Conservation (phyloP, 495 filamentous ascomycete species). For the Oidiodendron maius region DNA sequence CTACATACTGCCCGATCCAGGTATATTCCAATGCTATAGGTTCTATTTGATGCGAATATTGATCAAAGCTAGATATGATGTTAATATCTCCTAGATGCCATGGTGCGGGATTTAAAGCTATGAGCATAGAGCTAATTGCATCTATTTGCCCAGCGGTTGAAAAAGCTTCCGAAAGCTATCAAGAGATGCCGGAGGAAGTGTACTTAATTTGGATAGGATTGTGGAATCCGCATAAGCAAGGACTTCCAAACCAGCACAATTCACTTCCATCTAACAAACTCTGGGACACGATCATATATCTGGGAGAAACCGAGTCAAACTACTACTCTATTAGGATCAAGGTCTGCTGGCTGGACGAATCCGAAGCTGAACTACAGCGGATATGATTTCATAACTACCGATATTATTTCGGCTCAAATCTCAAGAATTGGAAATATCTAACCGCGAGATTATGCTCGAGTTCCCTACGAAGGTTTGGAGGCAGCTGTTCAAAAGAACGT, state of each 20-base stretch:
- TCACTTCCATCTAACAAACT: slow-evolving; percentile 52
- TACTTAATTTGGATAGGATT: slow-evolving; percentile 47
- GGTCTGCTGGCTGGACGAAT: slow-evolving; percentile 57
- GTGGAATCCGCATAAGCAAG: slow-evolving; percentile 45
- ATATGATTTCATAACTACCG: slow-evolving; percentile 51
- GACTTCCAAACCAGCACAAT: slow-evolving; percentile 46
- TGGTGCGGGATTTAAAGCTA: slow-evolving; percentile 47
- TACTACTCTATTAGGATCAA: slow-evolving; percentile 51
- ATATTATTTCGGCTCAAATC: slow-evolving; percentile 46
- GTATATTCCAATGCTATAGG: slow-evolving; percentile 18
- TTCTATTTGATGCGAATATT: not conserved
- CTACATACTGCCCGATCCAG: slow-evolving; percentile 50
- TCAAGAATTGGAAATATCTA: slow-evolving; percentile 51
- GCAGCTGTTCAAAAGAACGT: slow-evolving; percentile 40
- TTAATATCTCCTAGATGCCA: slow-evolving; percentile 32
- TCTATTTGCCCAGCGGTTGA: slow-evolving; percentile 57
- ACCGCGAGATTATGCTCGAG: slow-evolving; percentile 46
- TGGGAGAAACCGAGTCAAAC: slow-evolving; percentile 46
- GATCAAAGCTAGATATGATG: not conserved
- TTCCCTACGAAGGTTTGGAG: slow-evolving; percentile 50
- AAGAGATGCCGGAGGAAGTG: slow-evolving; percentile 48
- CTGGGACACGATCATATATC: slow-evolving; percentile 40
- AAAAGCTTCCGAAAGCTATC: slow-evolving; percentile 41
- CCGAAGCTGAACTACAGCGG: slow-evolving; percentile 42
- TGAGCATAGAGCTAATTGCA: slow-evolving; percentile 54